A percentile compares a stretch with the other conserved stretches of the same genome.
Evolutionary conservation across 1,284 basidiomycete genomes (phyloP).

Genomic region (Malassezia sp.): DNA sequence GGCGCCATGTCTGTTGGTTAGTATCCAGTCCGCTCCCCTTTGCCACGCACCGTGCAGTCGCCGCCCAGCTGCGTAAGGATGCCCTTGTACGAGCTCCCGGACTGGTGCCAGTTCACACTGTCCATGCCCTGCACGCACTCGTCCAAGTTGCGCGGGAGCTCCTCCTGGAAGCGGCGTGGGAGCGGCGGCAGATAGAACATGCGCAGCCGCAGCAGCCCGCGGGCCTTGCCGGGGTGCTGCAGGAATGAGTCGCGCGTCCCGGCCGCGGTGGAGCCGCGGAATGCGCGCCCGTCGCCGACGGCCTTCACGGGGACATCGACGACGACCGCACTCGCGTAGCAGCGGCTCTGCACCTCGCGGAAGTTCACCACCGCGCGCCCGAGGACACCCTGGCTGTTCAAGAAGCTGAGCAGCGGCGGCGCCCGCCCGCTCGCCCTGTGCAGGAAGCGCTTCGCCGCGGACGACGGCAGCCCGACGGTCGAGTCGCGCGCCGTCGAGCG

Average conservation of each 20-base stretch:
- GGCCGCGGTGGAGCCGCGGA: no score
- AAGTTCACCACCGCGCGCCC: conserved; percentile 34
- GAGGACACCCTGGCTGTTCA: conserved; percentile 37
- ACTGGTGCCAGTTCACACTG: conserved; percentile 79
- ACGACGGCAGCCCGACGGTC: neutral
- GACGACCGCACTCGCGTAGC: conserved; percentile 26
- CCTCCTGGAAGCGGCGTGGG: conserved; percentile 63
- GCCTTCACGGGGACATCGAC: conserved; percentile 38
- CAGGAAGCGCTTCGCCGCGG: neutral
- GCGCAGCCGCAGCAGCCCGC: conserved; percentile 38
- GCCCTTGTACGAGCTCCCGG: conserved; percentile 66
- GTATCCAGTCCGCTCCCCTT: no score
- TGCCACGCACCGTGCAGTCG: no score
- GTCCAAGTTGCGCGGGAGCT: conserved; percentile 79
- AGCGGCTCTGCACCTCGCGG: conserved; percentile 27
- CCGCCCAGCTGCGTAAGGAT: conserved; percentile 85
- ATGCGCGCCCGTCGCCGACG: conserved; percentile 22
- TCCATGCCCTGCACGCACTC: conserved; percentile 80
- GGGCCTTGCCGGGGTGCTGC: conserved; percentile 26
- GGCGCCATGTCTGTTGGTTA: conserved; percentile 75
- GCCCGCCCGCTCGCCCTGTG: conserved; percentile 2
- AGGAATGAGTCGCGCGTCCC: no score
- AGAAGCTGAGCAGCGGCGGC: conserved; percentile 29
- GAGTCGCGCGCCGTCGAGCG: neutral
- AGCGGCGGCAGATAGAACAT: conserved; percentile 75